Percentiles rank a stretch among this genome's conserved stretches.
Conservation (phyloP, 208 protist genomes). For the Wallacemonas sp. region DNA sequence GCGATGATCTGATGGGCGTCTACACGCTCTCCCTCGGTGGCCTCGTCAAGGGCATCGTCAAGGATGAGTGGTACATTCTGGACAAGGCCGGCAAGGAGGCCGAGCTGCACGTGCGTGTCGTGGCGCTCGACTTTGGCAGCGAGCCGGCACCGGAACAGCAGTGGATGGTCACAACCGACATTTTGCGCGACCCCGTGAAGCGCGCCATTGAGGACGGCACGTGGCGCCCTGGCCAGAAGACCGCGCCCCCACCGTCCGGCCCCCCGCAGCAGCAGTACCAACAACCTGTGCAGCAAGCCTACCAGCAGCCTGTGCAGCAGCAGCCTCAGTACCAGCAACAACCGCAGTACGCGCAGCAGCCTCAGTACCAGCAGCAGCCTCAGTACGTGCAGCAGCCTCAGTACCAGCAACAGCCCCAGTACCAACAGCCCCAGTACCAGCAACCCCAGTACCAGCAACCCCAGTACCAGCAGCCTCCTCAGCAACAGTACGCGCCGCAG, state of each 20-base stretch:
- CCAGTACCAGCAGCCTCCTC: conserved; percentile 6
- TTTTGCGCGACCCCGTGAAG: conserved; percentile 42
- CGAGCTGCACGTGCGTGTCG: conserved; percentile 61
- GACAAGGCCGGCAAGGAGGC: conserved; percentile 46
- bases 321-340: conserved; percentile 5
- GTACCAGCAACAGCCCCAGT: conserved; percentile 20
- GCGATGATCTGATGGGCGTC: conserved; percentile 61
- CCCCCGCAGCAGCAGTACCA: conserved; percentile 17
- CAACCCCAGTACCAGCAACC: conserved; percentile 4
- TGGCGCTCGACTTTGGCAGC: conserved; percentile 59
- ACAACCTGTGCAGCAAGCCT: neutral
- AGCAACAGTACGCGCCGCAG: neutral
- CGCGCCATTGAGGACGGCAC: conserved; percentile 38
- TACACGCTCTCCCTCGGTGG: conserved; percentile 52
- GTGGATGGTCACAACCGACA: conserved; percentile 70
- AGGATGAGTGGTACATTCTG: conserved; percentile 68
- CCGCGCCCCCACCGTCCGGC: conserved; percentile 15
- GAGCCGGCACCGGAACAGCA: conserved; percentile 24
- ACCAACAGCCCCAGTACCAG: conserved; percentile 4
- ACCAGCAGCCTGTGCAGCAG: conserved; percentile 8
- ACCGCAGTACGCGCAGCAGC: conserved; percentile 4
- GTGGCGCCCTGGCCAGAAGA: conserved; percentile 37
- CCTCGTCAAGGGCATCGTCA: conserved; percentile 55
- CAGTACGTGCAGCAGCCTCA: conserved; percentile 21
- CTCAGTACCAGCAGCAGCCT: conserved; percentile 15